A percentile compares a stretch with the other conserved stretches of the same genome.
Conservation (phyloP, 495 filamentous ascomycete genomes). For the Sordaria brevicollis region DNA sequence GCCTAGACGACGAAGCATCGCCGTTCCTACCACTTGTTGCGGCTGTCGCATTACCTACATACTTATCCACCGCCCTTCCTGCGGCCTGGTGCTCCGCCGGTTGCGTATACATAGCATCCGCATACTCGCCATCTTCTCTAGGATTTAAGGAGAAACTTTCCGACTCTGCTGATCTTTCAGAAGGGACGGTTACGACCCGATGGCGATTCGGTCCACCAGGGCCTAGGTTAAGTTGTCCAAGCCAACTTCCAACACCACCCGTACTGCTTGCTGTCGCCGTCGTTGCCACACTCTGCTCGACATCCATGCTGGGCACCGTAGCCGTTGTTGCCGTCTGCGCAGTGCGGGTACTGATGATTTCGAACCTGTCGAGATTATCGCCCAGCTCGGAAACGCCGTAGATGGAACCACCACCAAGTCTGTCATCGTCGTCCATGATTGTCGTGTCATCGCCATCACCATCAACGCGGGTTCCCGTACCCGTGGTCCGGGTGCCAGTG, state of each 20-base stretch:
- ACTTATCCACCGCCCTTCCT: slow-evolving; percentile 11
- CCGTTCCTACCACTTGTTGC: not conserved
- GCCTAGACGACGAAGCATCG: not conserved
- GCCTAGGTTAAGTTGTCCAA: not conserved
- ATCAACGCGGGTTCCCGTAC: not conserved
- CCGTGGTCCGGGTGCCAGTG: not conserved
- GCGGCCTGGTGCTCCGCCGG: slow-evolving; percentile 17
- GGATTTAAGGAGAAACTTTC: not conserved
- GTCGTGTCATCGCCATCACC: not conserved
- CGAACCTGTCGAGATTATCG: slow-evolving; percentile 6
- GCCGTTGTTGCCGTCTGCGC: slow-evolving; percentile 1
- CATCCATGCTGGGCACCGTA: slow-evolving; percentile 11
- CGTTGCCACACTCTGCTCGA: slow-evolving; percentile 15
- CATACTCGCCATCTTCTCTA: slow-evolving; percentile 4
- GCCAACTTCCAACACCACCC: not conserved
- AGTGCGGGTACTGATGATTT: slow-evolving; percentile 3
- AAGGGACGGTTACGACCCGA: not conserved
- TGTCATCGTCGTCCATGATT: not conserved
- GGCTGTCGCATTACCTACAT: not conserved
- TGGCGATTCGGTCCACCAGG: not conserved
- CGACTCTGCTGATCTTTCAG: not conserved
- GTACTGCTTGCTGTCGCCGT: not conserved
- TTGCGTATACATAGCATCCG: slow-evolving; percentile 10
- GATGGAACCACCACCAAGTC: not conserved
- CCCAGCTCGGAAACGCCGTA: slow-evolving; percentile 15